Evolutionary conservation across 2,329 filamentous ascomycete genomes (phyloP).

Genomic region (Macrophomina pseudophaseolina): DNA sequence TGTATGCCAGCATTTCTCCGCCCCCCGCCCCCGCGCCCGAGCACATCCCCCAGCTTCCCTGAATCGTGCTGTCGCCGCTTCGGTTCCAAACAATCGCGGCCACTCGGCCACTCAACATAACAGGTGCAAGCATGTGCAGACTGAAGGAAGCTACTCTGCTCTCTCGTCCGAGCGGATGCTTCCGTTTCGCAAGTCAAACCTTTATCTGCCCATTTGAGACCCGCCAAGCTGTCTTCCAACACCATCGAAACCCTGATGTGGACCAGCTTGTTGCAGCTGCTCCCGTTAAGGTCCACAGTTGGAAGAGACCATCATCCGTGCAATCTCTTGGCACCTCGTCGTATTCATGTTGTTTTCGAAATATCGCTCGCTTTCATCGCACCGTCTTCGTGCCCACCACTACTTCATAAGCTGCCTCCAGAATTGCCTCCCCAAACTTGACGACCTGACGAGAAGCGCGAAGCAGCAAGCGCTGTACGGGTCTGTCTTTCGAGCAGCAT

Average conservation of each 20-base stretch:
- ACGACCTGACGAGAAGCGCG: background rate
- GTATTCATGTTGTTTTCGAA: background rate
- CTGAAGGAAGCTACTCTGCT: no score
- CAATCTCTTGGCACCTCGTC: background rate
- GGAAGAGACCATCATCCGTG: background rate
- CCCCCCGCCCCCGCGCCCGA: conserved; percentile 19
- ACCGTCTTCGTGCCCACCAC: background rate
- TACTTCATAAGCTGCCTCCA: background rate
- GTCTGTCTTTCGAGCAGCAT: conserved; percentile 19
- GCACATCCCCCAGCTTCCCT: conserved; percentile 17
- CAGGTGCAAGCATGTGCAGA: no score
- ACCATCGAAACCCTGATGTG: background rate
- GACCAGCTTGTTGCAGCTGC: background rate
- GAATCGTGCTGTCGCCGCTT: background rate
- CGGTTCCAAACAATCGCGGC: background rate
- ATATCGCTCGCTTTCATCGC: background rate
- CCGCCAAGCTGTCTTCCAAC: background rate
- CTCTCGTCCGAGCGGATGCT: no score
- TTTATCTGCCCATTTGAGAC: no score
- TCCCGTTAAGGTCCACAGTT: no score
- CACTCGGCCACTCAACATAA: background rate
- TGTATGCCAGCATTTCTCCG: background rate
- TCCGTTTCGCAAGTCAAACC: no score
- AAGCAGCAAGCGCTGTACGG: background rate
- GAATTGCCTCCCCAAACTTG: background rate